Base-by-base conservation (phyloP, 2,329 filamentous ascomycete species). In the Drechslerella coelobrocha region DNA sequence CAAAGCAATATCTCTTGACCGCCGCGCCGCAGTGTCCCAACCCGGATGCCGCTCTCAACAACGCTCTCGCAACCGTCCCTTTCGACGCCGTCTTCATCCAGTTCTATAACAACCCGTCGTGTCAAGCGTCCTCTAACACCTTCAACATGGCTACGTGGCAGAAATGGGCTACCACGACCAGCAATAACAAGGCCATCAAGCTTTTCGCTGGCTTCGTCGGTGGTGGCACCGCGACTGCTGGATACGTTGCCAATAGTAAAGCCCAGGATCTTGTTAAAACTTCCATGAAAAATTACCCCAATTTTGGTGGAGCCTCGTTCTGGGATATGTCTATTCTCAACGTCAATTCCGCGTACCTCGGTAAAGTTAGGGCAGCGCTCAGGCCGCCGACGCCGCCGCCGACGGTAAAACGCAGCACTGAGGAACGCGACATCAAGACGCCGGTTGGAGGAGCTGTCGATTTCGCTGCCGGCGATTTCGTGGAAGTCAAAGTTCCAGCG, bases 71-170 rank as follows among this genome's bases (percentile, higher is more conserved):
- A 12, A 68, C 53, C 7, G 83, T 88, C 6, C 74, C 78, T 12
- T 84, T 88, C 68, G 86, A 88, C 76, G 85, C 84, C 24, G 78
- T 88, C 72, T 84, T 83, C 77, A 82, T 88, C 27, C 86, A 89
- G 78, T 88, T 88, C 78, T 88, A 88, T 78, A 88, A 88, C 81
- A 89, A 88, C 81, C n/a, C n/a, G n/a, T n/a, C n/a, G n/a, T n/a
- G n/a, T n/a, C n/a, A n/a, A n/a, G n/a, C n/a, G n/a, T n/a, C n/a
- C n/a, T n/a, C n/a, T n/a, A n/a, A n/a, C n/a, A n/a, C 37, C 12
- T 74, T 73, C 61, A 74, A 74, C 62, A 56, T 74, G 31, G 55
- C 54, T 14, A 47, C 82, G 26, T 90, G 87, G 88, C 84, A 90
- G 76, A 80, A 79, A 68, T 90, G 87, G 87, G 87, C 87, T 19